Evolutionary conservation across 495 filamentous ascomycete species (phyloP).

Genomic region (Terfezia claveryi): DNA sequence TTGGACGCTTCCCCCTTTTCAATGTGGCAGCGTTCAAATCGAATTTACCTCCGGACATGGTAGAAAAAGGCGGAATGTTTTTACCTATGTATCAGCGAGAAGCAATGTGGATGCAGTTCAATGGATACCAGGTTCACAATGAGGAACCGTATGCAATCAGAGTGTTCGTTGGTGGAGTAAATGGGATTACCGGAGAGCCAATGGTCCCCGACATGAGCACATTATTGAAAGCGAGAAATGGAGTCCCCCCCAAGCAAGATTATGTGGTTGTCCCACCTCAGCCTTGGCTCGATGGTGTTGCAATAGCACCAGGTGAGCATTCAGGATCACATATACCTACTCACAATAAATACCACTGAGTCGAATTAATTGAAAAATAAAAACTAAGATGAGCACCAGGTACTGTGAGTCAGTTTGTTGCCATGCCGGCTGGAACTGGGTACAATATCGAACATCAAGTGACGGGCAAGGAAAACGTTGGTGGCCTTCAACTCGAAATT

Average conservation of each 20-base stretch:
- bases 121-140: no score
- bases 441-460: constrained; percentile 30
- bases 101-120: constrained; percentile 4
- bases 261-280: constrained; percentile 28
- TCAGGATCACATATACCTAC: neutral
- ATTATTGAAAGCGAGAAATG: neutral
- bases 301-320: constrained; percentile 2
- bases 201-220: no score
- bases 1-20: no score
- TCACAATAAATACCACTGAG: constrained; percentile 15
- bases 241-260: constrained; percentile 19
- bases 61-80: constrained; percentile 25
- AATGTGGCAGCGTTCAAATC: no score
- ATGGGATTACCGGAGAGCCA: no score
- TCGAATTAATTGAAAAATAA: neutral
- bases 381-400: constrained; percentile 1
- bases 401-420: constrained; percentile 25
- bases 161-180: no score
- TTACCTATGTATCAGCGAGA: constrained; percentile 22
- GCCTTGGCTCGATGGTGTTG: constrained; percentile 29
- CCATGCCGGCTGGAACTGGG: constrained; percentile 24
- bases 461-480: constrained; percentile 23
- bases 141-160: no score
- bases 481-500: constrained; percentile 29
- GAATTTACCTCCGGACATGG: constrained; percentile 18